These are phyloP conservation scores for Cyclospora cayetanensis DNA, from an alignment of 169 alveolate species.

Conservation along the genomic window DNA sequence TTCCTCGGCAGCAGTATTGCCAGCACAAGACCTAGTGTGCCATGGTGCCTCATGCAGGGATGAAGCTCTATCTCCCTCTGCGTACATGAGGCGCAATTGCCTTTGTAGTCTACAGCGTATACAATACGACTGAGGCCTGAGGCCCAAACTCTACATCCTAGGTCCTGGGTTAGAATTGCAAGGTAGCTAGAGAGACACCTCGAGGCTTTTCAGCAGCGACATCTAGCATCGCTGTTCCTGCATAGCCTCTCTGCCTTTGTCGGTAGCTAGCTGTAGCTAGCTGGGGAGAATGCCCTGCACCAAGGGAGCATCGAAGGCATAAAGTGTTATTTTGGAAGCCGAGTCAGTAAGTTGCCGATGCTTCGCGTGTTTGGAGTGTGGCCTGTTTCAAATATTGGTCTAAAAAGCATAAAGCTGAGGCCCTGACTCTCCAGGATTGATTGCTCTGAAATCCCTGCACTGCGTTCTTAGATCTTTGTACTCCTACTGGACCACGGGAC, in stretches of 20 bases:
- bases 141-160: not conserved
- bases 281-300: too few relatives aligned
- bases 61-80: not conserved
- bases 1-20: not conserved
- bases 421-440: too few relatives aligned
- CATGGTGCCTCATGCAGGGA: constrained; percentile 22
- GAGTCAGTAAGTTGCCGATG: too few relatives aligned
- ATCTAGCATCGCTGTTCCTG: not conserved
- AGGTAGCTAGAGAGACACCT: constrained; percentile 17
- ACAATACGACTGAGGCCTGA: too few relatives aligned
- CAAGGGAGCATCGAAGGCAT: too few relatives aligned
- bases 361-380: too few relatives aligned
- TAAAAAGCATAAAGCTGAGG: too few relatives aligned
- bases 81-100: not conserved
- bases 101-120: not conserved
- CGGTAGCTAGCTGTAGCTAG: constrained; percentile 16
- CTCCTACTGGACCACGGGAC: too few relatives aligned
- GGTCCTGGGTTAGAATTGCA: not conserved
- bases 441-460: too few relatives aligned
- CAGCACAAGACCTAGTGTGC: not conserved
- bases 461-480: too few relatives aligned
- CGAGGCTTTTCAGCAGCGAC: not conserved
- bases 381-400: too few relatives aligned
- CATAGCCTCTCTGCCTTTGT: not conserved
- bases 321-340: too few relatives aligned